A percentile compares a stretch with the other conserved stretches of the same genome.
phyloP scores from a whole-genome alignment of 805 yeast species.

The Sugiyamaella boreocaroliniensis region DNA sequence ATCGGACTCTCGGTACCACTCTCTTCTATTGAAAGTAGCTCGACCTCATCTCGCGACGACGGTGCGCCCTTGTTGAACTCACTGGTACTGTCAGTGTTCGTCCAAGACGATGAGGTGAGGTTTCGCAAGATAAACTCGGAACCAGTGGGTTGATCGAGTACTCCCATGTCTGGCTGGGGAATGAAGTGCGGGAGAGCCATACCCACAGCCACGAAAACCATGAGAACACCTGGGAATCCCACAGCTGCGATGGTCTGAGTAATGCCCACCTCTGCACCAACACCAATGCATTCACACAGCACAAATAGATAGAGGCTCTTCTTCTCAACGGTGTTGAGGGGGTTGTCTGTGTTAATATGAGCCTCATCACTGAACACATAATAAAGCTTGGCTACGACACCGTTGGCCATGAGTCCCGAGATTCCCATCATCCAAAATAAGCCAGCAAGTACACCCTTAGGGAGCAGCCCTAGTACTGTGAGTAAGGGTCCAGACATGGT shows the following conservation, averaged over 20 bases:
- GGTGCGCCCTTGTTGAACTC: not conserved
- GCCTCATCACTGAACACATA: conserved; percentile 56
- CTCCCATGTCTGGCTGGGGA: conserved; percentile 49
- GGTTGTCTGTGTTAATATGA: conserved; percentile 30
- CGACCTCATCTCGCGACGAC: not conserved
- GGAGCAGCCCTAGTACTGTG: conserved; percentile 72
- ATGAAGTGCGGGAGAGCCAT: conserved; percentile 58
- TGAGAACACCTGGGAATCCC: conserved; percentile 83
- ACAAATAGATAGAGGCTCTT: conserved; percentile 47
- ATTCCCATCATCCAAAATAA: conserved; percentile 91
- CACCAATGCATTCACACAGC: conserved; percentile 55
- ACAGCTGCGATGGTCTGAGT: conserved; percentile 86
- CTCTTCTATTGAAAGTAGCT: not conserved
- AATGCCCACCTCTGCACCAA: conserved; percentile 75
- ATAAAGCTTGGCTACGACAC: conserved; percentile 53
- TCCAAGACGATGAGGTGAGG: conserved; percentile 14
- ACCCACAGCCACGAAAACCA: conserved; percentile 57
- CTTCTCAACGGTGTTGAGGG: conserved; percentile 30
- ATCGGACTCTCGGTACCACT: not conserved
- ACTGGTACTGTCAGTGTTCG: not conserved
- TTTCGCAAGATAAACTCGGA: conserved; percentile 33
- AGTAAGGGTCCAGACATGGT: conserved; percentile 87
- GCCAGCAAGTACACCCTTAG: conserved; percentile 91
- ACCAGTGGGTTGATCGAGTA: conserved; percentile 56
- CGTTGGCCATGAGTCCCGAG: conserved; percentile 64